Percentiles rank a stretch among this genome's conserved stretches.
Conservation (phyloP, 2,329 filamentous ascomycete species). For the Neofusicoccum laricinum region DNA sequence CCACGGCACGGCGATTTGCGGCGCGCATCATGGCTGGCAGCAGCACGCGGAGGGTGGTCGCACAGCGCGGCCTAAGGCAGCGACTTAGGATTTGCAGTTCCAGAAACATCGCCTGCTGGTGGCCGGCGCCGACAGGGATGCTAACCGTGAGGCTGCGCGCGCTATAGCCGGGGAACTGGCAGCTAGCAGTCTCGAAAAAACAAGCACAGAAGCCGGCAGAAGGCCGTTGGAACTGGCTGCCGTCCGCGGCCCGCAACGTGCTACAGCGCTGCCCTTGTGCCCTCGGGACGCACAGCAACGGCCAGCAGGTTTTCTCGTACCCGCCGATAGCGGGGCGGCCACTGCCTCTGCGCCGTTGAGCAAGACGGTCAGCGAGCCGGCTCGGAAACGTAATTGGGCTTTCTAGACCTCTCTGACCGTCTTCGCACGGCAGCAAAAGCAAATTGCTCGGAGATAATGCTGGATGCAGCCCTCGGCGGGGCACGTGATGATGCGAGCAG, state of each 20-base stretch:
- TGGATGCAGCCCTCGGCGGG: neutral
- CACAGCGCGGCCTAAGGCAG: constrained; percentile 9
- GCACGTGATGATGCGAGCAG: constrained; percentile 2
- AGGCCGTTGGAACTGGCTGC: constrained; percentile 4
- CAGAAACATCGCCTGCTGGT: constrained; percentile 1
- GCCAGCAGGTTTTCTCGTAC: constrained; percentile 3
- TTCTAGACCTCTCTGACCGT: neutral
- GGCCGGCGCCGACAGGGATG: neutral
- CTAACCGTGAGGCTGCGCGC: neutral
- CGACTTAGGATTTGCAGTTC: neutral
- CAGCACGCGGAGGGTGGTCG: constrained; percentile 9
- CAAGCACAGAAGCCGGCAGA: neutral
- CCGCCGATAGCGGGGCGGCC: neutral
- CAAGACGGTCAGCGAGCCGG: neutral
- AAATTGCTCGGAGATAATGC: constrained; percentile 13
- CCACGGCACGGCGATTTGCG: neutral
- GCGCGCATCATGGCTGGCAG: constrained; percentile 8
- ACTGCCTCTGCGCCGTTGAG: neutral
- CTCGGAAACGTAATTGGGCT: constrained; percentile 1
- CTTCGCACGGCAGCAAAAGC: constrained; percentile 10
- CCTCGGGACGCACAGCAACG: neutral
- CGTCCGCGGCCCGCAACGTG: constrained; percentile 7
- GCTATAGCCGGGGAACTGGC: neutral
- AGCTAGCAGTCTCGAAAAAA: neutral
- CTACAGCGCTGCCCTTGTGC: neutral